Evolutionary conservation across 139 green algal genomes (phyloP).

Genomic region (Haematococcus lacustris): DNA sequence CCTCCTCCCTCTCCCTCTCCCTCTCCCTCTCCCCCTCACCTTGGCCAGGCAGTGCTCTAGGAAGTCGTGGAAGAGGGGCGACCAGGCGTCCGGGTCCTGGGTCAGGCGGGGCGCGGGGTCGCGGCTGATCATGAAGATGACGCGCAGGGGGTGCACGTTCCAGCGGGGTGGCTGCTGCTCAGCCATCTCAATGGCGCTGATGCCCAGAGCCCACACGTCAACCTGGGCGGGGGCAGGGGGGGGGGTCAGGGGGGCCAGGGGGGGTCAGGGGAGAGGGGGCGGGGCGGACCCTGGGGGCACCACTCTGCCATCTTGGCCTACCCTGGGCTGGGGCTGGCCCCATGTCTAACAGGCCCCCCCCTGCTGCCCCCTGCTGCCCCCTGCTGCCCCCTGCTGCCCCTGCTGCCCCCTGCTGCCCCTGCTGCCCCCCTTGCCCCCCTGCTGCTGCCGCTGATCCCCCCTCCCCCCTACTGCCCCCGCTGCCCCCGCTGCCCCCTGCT

Average conservation of each 20-base stretch:
- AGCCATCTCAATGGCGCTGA: constrained; percentile 86
- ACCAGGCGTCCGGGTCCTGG: constrained; percentile 58
- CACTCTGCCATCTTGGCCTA: too few relatives aligned
- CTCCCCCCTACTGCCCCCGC: background rate
- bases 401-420: background rate
- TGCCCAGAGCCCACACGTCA: constrained; percentile 89
- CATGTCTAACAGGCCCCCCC: too few relatives aligned
- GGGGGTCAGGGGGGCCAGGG: background rate
- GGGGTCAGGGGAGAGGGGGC: too few relatives aligned
- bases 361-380: too few relatives aligned
- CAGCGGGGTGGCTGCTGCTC: constrained; percentile 74
- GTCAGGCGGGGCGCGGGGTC: constrained; percentile 68
- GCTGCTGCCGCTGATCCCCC: background rate
- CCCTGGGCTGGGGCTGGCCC: too few relatives aligned
- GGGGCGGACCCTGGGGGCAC: too few relatives aligned
- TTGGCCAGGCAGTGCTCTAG: constrained; percentile 75
- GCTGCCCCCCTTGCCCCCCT: background rate
- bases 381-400: background rate
- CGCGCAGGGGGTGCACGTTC: constrained; percentile 83
- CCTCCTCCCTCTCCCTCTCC: background rate
- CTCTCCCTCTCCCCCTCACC: constrained; percentile 26
- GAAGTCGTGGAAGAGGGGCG: constrained; percentile 77
- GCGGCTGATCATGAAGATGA: constrained; percentile 91
- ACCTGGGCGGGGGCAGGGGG: constrained; percentile 41
- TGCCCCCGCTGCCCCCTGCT: background rate